Conservation (phyloP, 257 asterid species). For the Solanum sitiens region DNA sequence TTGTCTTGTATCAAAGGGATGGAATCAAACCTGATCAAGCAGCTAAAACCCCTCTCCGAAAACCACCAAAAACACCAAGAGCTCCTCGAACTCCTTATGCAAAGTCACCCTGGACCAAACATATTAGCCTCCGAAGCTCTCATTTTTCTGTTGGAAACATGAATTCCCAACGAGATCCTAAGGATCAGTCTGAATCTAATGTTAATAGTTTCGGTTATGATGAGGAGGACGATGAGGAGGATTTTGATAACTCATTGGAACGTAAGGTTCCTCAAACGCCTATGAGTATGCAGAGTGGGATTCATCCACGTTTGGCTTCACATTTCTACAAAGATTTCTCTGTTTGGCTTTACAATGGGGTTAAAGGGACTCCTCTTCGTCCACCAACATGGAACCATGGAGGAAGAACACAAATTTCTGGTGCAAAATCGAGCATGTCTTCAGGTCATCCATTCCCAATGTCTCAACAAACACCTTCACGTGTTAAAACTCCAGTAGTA, state of each 20-base stretch:
- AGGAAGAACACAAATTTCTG: constrained; percentile 31
- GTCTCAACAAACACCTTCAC: constrained; percentile 21
- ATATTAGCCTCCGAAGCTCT: constrained; percentile 43
- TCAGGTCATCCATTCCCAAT: constrained; percentile 18
- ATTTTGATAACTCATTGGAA: constrained; percentile 59
- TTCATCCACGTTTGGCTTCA: constrained; percentile 60
- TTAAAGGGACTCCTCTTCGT: constrained; percentile 60
- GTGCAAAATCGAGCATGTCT: constrained; percentile 24
- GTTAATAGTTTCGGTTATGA: constrained; percentile 12
- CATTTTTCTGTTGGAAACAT: constrained; percentile 34
- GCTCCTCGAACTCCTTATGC: constrained; percentile 23
- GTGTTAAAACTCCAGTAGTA: constrained; percentile 5
- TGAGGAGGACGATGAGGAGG: constrained; percentile 35
- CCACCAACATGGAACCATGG: constrained; percentile 67
- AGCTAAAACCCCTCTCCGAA: constrained; percentile 47
- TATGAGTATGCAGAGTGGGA: constrained; percentile 37
- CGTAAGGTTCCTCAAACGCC: constrained; percentile 39
- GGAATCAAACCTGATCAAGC: constrained; percentile 56
- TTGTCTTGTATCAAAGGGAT: constrained; percentile 53
- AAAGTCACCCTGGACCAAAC: constrained; percentile 40
- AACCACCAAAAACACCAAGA: constrained; percentile 20
- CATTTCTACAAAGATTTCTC: constrained; percentile 83
- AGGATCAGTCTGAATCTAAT: neutral
- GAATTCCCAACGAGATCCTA: constrained; percentile 25
- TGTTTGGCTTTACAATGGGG: constrained; percentile 67